Conservation (phyloP, 495 filamentous ascomycete species). For the Lasiosphaeria miniovina region DNA sequence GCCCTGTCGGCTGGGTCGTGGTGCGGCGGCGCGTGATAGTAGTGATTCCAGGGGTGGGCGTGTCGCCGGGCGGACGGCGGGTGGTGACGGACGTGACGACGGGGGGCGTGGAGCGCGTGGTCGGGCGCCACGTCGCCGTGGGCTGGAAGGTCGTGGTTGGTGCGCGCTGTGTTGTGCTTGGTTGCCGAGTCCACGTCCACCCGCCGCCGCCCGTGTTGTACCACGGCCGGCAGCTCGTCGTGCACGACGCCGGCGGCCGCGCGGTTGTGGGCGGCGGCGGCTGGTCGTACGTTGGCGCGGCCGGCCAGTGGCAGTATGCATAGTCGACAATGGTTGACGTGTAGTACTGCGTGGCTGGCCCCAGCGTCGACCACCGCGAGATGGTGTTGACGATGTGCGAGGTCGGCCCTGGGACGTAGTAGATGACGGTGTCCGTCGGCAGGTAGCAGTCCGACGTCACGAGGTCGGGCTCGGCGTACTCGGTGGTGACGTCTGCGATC, state of each 20-base stretch:
- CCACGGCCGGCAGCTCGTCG: conserved; percentile 18
- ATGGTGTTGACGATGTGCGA: conserved; percentile 20
- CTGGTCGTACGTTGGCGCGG: conserved; percentile 14
- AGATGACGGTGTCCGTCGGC: conserved; percentile 22
- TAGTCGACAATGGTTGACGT: conserved; percentile 20
- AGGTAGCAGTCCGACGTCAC: conserved; percentile 22
- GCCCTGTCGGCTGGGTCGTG: not conserved
- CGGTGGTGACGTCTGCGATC: conserved; percentile 19
- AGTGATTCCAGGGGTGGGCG: conserved; percentile 12
- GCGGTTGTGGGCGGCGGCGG: conserved; percentile 16
- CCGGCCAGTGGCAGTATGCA: conserved; percentile 30
- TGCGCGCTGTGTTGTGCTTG: conserved; percentile 5
- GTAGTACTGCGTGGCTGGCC: conserved; percentile 26
- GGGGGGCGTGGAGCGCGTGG: conserved; percentile 1
- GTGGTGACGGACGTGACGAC: conserved; percentile 1
- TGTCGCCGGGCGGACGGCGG: not conserved
- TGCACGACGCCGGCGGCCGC: conserved; percentile 14
- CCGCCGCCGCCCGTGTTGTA: conserved; percentile 8
- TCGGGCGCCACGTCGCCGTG: not conserved
- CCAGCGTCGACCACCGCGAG: conserved; percentile 21
- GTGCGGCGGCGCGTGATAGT: conserved; percentile 4
- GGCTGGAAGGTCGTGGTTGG: conserved; percentile 3
- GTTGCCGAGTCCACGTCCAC: conserved; percentile 13
- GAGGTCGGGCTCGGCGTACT: conserved; percentile 19
- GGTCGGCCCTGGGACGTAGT: conserved; percentile 24